Base-by-base conservation (phyloP, 192 early-diverging fungal genomes). In the Coemansia sp. region DNA sequence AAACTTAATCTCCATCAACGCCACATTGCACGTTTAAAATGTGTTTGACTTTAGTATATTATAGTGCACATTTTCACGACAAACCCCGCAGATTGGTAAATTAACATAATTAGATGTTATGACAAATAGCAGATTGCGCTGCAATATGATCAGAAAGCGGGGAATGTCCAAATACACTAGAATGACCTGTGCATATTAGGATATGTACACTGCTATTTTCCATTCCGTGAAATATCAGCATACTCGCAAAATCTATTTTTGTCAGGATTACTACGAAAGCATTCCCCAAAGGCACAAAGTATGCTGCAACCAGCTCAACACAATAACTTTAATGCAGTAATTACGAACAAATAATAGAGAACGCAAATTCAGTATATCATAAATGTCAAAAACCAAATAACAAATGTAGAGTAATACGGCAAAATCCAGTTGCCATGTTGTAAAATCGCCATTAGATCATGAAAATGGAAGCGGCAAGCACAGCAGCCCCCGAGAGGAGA, bases 121-220 rank as follows among this genome's bases (percentile, higher is more conserved):
- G 50, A 90, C 77, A 64, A 77, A 80, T 59, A 90, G 76, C 57
- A 89, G 87, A 56, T 86, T 85, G 47, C 76, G 64, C 38, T 88
- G 82, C 9, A 83, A 83, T 36, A 82, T 81, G 8, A 81, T 87
- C 14, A 70, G 58, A 60, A 88, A 89, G 24, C 79, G 77, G 23
- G 85, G 83, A 15, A 90, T 65, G 34, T 89, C 82, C 38, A 90
- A 77, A 63, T 90, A 93, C 11, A 83, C 71, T 50, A 83, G 67
- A 57, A 92, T 88, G 42, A 89, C 56, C 31, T 86, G 58, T 7
- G 76, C 93, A 94, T 91, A 94, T 94, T 55, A 94, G 67, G 25
- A 90, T 88, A 75, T 94, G 93, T 42, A 94, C 89, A 58, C 92
- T 90, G 15, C 90, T 91, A 82, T 94, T 94, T 48, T 81, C 73